These are phyloP conservation scores for Omphalotus guepiniiformis DNA, from an alignment of 768 basidiomycete genomes.

Conservation along the genomic window DNA sequence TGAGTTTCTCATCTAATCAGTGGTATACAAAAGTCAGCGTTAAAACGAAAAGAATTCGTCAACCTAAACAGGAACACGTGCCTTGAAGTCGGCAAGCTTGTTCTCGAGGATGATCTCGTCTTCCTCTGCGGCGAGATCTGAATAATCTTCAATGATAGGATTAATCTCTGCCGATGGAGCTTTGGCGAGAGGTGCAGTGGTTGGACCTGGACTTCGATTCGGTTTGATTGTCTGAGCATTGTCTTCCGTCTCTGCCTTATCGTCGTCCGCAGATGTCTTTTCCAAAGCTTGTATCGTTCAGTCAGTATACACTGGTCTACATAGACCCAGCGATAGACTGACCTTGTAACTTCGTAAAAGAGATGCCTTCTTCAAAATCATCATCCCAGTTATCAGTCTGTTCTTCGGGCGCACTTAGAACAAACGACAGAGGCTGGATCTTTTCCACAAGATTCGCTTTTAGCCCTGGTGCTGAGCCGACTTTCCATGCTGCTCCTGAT, in stretches of 20 bases:
- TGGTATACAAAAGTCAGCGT: neutral
- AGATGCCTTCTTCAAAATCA: conserved; percentile 95
- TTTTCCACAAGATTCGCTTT: conserved; percentile 41
- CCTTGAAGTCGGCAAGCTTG: conserved; percentile 85
- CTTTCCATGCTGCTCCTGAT: too few relatives aligned
- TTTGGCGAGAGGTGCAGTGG: too few relatives aligned
- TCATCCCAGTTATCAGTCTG: conserved; percentile 98
- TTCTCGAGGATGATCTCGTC: conserved; percentile 76
- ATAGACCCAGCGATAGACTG: too few relatives aligned
- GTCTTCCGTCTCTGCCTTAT: conserved; percentile 39
- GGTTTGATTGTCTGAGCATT: conserved; percentile 80
- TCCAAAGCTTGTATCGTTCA: too few relatives aligned
- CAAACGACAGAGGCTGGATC: conserved; percentile 61
- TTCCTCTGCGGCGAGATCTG: conserved; percentile 79
- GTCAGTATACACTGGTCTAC: too few relatives aligned
- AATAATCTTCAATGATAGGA: too few relatives aligned
- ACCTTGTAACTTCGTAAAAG: conserved; percentile 79
- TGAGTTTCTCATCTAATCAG: conserved; percentile 57
- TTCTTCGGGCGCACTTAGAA: conserved; percentile 70
- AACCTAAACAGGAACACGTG: conserved; percentile 23
- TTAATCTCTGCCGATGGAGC: too few relatives aligned
- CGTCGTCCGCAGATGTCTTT: too few relatives aligned
- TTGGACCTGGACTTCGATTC: conserved; percentile 59
- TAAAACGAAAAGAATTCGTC: neutral
- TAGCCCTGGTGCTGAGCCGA: too few relatives aligned